Base-by-base conservation (phyloP, 805 yeast genomes). In the Alloascoidea hylecoeti region DNA sequence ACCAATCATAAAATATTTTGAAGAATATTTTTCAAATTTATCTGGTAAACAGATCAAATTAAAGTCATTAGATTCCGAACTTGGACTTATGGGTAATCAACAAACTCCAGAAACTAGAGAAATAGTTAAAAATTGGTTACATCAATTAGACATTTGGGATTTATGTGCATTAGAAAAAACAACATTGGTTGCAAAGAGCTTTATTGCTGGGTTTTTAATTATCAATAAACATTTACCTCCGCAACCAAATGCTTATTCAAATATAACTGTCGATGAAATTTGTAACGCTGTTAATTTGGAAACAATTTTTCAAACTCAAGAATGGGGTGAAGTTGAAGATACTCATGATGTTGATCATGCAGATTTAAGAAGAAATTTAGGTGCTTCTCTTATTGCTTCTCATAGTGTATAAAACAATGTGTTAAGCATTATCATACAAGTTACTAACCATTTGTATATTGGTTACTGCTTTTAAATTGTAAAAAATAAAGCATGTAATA, bases 291-390 rank as follows among this genome's bases (percentile, higher is more conserved):
- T 86, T 5, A 77, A 80, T 40, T 63, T 92, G 49, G 99, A 92
- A 52, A 77, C 78, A 12, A 75, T 78, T 23, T 72, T 72, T 57
- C 99, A 92, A 59, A 82, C 94, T 27, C 75, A 74, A 16, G 70
- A 77, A 51, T 92, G 98, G 98, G 98, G 98, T 19, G 96, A 89
- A 57, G 97, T 89, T 16, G 97, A 92, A 60, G 98, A 92, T 52
- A 85, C 97, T 2, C 98, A 92, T 53, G 98, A 92, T 55, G 96
- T 92, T n/a, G 94, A 84, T 50, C 78, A 80, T 56, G 94, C 78
- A 32, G 96, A 92, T 48, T 68, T 94, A 49, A 66, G 84, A 50
- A 75, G 96, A 57, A 75, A 77, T 50, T 68, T 92, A 35, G 76
- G 89, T 27, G 71, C 85, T 46, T 88, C 95, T 18, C 80, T 88